phyloP scores from a whole-genome alignment of 2,329 filamentous ascomycete genomes.

The Colletotrichum sp. region DNA sequence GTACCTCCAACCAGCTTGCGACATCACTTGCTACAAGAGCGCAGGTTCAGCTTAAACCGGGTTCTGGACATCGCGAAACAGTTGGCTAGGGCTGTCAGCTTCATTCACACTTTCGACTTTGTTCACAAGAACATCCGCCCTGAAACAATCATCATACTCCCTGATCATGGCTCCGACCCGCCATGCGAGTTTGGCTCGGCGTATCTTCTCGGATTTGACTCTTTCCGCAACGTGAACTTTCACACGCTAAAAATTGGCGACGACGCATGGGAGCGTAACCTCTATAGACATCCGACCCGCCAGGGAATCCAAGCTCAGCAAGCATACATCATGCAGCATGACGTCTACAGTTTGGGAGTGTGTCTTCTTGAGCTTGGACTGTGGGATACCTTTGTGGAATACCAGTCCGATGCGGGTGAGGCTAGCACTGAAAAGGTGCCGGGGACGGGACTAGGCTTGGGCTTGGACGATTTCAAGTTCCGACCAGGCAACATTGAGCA shows the following conservation, averaged over 20 bases:
- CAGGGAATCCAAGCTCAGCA: constrained; percentile 45
- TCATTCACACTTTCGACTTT: accelerated
- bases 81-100: too few species aligned
- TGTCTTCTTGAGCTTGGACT: constrained; percentile 58
- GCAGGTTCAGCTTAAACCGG: too few species aligned
- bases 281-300: constrained; percentile 56
- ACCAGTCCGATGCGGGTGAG: neutral
- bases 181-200: neutral
- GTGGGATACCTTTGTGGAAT: constrained; percentile 41
- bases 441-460: neutral
- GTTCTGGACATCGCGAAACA: too few species aligned
- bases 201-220: constrained; percentile 53
- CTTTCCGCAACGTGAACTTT: constrained; percentile 38
- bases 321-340: constrained; percentile 56
- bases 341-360: constrained; percentile 61
- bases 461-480: neutral
- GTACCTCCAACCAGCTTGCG: too few species aligned
- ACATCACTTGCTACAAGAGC: accelerated
- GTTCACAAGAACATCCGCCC: constrained; percentile 50
- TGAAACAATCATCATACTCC: constrained; percentile 42
- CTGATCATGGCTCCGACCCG: neutral
- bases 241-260: constrained; percentile 39
- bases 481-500: neutral
- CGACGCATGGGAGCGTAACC: constrained; percentile 42
- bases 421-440: neutral